Evolutionary conservation across 441 rosid genomes (phyloP), one percentile per base, ranked within the genome.

Genomic region (Brassica hybrid): DNA sequence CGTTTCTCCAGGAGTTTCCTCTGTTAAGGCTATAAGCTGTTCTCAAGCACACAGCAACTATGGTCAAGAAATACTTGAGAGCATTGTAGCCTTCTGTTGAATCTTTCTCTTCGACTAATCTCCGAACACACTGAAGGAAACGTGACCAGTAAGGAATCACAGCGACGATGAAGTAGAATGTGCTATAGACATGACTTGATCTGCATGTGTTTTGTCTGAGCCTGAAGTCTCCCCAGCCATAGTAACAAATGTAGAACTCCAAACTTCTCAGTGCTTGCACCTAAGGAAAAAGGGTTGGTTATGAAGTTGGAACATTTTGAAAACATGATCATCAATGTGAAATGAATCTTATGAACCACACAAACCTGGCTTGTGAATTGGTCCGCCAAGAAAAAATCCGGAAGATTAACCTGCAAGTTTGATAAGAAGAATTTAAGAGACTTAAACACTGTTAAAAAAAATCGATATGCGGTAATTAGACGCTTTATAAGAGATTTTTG

Each of bases 301-400:
- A 72, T 13, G 30, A 17, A 57, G 3, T 9, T 45, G 63, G 16
- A 32, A 43, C 75, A 64, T 79, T 60, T 21, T 21, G 36, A 25
- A 54, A 65, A n/a, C 59, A 74, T 50, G 4, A 56, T 36, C 41
- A 19, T 50, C 14, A n/a, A 32, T 19, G 25, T 69, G 17, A 60
- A 2, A n/a, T 13, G 7, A 58, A 48, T 21, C 73, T 11, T 54
- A 14, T 25, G n/a, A 64, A 7, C 30, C 9, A 63, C 8, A 65
- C 77, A 68, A 50, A 88, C 93, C 88, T 91, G 94, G 82, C 97
- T 91, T 60, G 94, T 88, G 11, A 91, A 67, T 60, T 91, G 97
- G 81, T 91, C 97, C 14, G 90, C 98, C 82, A 89, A 83, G 87
- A 91, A 88, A 84, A 91, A 91, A 82, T 91, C 93, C 0, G 90